A percentile compares a stretch with the other conserved stretches of the same genome.
These are phyloP conservation scores for Acacia crassicarpa DNA, from an alignment of 306 rosid genomes.

Conservation along the genomic window DNA sequence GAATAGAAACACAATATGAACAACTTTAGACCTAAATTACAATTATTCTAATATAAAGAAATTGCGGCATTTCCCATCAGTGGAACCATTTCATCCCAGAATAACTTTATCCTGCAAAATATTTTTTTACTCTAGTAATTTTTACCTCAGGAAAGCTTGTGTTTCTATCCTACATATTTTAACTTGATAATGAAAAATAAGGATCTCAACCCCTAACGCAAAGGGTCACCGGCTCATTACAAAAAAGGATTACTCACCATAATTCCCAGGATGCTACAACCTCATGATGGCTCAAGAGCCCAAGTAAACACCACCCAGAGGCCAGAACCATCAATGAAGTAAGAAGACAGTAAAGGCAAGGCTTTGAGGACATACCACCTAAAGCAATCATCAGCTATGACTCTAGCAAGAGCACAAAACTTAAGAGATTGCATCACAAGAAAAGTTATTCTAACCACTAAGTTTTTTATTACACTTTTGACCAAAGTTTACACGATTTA, in stretches of 20 bases:
- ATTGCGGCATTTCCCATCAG: neutral
- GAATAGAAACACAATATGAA: neutral
- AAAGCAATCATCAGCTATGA: neutral
- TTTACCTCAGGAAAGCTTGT: too few relatives aligned
- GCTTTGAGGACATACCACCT: neutral
- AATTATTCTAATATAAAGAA: neutral
- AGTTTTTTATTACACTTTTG: constrained; percentile 4
- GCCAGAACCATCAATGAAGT: neutral
- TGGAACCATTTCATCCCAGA: neutral
- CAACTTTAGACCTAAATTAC: neutral
- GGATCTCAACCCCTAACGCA: too few relatives aligned
- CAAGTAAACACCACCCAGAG: neutral
- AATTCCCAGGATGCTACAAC: neutral
- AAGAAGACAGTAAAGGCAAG: neutral
- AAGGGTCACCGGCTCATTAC: neutral
- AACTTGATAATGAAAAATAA: neutral
- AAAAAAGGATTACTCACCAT: too few relatives aligned
- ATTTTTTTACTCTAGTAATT: too few relatives aligned
- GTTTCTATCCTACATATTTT: too few relatives aligned
- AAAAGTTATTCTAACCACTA: neutral
- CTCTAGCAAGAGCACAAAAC: neutral
- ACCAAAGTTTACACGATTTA: neutral
- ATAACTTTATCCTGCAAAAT: too few relatives aligned
- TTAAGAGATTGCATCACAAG: neutral
- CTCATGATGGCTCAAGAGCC: neutral